Percentiles rank a stretch among this genome's conserved stretches.
phyloP scores from a whole-genome alignment of 2,329 filamentous ascomycete species.

The Akanthomyces dipterigenus region DNA sequence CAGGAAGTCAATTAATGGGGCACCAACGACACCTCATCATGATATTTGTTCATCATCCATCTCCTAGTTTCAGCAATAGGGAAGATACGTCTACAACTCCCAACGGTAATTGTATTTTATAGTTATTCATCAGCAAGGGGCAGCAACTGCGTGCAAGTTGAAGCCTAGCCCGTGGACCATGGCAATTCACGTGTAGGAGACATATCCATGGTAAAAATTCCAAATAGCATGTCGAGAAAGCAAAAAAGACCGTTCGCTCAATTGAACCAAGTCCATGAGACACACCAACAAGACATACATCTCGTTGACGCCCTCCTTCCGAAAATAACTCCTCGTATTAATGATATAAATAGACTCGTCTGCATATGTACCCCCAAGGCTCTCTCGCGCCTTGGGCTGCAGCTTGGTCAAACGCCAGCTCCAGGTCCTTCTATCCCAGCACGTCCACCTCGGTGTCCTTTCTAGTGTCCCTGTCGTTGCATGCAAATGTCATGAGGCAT shows the following conservation, averaged over 20 bases:
- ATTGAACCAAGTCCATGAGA: background rate
- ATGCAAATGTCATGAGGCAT: conserved; percentile 9
- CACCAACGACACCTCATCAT: background rate
- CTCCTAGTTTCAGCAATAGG: too few species aligned
- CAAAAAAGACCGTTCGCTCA: conserved; percentile 1
- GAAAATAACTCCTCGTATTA: background rate
- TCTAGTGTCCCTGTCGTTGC: conserved; percentile 9
- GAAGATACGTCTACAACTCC: too few species aligned
- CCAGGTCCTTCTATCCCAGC: conserved; percentile 8
- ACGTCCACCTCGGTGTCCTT: background rate
- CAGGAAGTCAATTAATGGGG: background rate
- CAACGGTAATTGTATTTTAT: too few species aligned
- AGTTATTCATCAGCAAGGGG: too few species aligned
- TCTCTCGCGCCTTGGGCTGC: background rate
- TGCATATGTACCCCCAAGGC: background rate
- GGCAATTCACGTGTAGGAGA: background rate
- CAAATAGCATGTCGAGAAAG: background rate
- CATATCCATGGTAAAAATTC: background rate
- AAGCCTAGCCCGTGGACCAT: background rate
- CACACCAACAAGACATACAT: background rate
- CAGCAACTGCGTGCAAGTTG: too few species aligned
- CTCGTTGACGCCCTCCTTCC: background rate
- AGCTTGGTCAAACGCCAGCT: conserved; percentile 2
- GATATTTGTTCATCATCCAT: background rate
- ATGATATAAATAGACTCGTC: conserved; percentile 5